Evolutionary conservation across 164 flowering plant genomes (phyloP).

Genomic region (Vitis rotundifolia): DNA sequence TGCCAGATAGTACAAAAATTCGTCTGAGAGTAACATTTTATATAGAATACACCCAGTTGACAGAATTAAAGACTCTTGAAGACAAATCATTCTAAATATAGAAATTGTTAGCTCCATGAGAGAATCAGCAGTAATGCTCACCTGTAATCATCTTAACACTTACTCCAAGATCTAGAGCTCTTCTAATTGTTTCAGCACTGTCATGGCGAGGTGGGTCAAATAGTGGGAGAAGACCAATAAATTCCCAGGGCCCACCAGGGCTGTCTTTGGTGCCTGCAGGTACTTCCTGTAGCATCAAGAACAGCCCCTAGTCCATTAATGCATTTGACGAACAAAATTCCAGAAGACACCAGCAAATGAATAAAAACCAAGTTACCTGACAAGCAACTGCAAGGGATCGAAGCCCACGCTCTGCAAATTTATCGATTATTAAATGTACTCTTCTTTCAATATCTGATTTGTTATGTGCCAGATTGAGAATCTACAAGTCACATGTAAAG

Average conservation of each 20-base stretch:
- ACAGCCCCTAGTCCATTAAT: neutral
- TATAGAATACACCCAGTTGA: no score
- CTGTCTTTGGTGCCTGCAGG: constrained; percentile 37
- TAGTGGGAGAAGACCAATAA: constrained; percentile 39
- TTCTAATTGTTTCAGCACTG: constrained; percentile 40
- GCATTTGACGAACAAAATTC: neutral
- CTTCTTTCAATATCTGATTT: constrained; percentile 12
- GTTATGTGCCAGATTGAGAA: constrained; percentile 18
- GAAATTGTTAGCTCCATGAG: no score
- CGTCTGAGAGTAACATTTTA: no score
- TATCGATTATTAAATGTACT: constrained; percentile 17
- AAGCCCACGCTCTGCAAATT: constrained; percentile 22
- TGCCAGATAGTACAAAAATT: no score
- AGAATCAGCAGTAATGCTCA: constrained; percentile 12
- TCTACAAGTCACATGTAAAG: neutral
- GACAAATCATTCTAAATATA: no score
- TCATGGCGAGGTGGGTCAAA: constrained; percentile 47
- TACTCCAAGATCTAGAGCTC: constrained; percentile 44
- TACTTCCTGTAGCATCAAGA: constrained; percentile 23
- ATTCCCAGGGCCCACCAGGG: constrained; percentile 43
- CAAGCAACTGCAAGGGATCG: constrained; percentile 23
- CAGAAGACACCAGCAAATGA: neutral
- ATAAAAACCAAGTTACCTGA: neutral
- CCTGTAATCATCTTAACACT: constrained; percentile 47
- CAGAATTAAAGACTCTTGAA: no score